phyloP scores from a whole-genome alignment of 176 grass and related monocot genomes.

The Microstegium vimineum region DNA sequence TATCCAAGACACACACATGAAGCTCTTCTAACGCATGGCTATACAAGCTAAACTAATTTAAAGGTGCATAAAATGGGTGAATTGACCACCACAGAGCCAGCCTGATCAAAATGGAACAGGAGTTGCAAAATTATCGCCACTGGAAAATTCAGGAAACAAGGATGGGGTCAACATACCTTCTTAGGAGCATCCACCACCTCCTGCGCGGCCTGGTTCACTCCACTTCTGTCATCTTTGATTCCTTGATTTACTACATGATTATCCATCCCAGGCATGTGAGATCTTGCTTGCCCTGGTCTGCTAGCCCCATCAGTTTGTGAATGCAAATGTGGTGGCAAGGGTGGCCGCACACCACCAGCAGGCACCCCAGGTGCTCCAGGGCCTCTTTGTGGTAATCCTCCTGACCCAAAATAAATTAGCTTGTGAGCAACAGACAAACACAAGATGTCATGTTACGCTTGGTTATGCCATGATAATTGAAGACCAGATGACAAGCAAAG shows the following conservation, averaged over 20 bases:
- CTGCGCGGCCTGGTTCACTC: conserved; percentile 36
- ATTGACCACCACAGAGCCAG: conserved; percentile 3
- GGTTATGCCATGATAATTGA: conserved; percentile 4
- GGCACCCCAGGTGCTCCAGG: conserved; percentile 50
- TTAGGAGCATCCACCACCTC: conserved; percentile 50
- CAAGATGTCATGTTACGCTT: background rate
- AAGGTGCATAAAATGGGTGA: background rate
- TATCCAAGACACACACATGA: background rate
- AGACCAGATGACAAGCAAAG: conserved; percentile 1
- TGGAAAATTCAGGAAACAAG: background rate
- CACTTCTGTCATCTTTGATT: conserved; percentile 55
- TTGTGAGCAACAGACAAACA: conserved; percentile 23
- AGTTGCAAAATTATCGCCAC: background rate
- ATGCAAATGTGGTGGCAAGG: conserved; percentile 61
- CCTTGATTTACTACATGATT: conserved; percentile 44
- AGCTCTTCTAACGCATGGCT: background rate
- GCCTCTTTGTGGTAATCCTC: conserved; percentile 47
- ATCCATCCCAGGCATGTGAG: conserved; percentile 57
- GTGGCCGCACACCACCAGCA: conserved; percentile 51
- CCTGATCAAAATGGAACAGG: conserved; percentile 16
- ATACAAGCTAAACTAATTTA: background rate
- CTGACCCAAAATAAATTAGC: conserved; percentile 41
- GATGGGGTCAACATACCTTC: conserved; percentile 50
- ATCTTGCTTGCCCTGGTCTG: conserved; percentile 55
- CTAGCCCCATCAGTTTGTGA: conserved; percentile 49